A percentile compares a stretch with the other conserved stretches of the same genome.
These are phyloP conservation scores for Cetradonia linearis DNA, from an alignment of 495 filamentous ascomycete species.

Conservation along the genomic window DNA sequence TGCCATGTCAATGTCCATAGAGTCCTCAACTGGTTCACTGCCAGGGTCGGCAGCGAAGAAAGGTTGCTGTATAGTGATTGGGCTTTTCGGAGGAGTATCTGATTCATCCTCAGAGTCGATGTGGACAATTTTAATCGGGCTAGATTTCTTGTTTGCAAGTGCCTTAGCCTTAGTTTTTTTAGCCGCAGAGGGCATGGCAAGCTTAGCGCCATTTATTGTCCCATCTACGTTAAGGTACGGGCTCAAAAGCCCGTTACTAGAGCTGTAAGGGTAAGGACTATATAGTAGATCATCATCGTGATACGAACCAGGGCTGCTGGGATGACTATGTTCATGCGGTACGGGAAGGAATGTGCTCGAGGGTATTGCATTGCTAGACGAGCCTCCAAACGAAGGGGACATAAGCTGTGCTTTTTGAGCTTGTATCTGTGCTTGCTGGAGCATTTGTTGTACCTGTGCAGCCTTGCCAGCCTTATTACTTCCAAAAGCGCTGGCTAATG, in stretches of 20 bases:
- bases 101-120: constrained; percentile 18
- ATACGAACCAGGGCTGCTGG: constrained; percentile 6
- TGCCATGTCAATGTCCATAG: constrained; percentile 28
- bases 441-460: constrained; percentile 1
- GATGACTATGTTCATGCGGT: constrained; percentile 11
- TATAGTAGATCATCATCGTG: neutral
- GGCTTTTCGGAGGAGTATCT: constrained; percentile 3
- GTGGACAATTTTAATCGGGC: constrained; percentile 1
- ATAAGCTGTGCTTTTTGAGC: neutral
- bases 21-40: constrained; percentile 19
- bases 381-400: constrained; percentile 10
- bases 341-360: neutral
- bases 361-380: neutral
- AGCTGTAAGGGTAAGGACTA: neutral
- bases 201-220: neutral
- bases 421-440: neutral
- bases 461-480: neutral
- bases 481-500: neutral
- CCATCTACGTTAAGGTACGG: neutral
- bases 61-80: constrained; percentile 8
- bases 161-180: constrained; percentile 13
- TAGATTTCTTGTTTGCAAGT: constrained; percentile 8
- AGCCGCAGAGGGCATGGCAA: neutral
- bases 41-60: constrained; percentile 14
- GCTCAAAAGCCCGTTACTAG: neutral